Evolutionary conservation across 2,329 filamentous ascomycete species (phyloP).

Genomic region (Arthroderma uncinatum): DNA sequence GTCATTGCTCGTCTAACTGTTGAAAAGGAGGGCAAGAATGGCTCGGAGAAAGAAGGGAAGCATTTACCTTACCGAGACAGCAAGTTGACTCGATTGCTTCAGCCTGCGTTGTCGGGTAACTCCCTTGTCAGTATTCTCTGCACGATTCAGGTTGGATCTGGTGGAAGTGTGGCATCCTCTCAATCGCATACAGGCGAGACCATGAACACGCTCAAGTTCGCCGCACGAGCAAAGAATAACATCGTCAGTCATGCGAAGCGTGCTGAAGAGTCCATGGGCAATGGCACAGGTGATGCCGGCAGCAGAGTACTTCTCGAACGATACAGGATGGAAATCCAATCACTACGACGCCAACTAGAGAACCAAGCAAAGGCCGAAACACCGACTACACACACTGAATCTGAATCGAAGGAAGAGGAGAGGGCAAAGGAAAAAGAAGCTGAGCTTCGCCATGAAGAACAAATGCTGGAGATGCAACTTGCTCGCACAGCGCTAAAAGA

Average conservation of each 20-base stretch:
- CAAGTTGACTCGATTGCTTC: slow-evolving; percentile 85
- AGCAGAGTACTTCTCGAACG: slow-evolving; percentile 80
- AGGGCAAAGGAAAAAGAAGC: slow-evolving; percentile 66
- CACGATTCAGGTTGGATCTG: slow-evolving; percentile 80
- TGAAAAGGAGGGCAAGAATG: slow-evolving; percentile 64
- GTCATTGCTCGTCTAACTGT: slow-evolving; percentile 90
- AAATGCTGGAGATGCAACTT: slow-evolving; percentile 97
- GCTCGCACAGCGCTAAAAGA: slow-evolving; percentile 92
- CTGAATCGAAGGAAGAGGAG: slow-evolving; percentile 39
- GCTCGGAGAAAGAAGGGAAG: slow-evolving; percentile 69
- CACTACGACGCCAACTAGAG: slow-evolving; percentile 70
- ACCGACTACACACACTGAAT: slow-evolving; percentile 39
- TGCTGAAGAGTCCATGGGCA: slow-evolving; percentile 75
- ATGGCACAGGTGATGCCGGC: slow-evolving; percentile 66
- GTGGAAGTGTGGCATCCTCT: slow-evolving; percentile 57
- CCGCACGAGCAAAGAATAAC: slow-evolving; percentile 91
- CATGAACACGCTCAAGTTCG: slow-evolving; percentile 92
- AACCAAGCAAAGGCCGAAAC: slow-evolving; percentile 54
- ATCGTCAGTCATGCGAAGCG: slow-evolving; percentile 95
- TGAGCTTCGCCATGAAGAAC: slow-evolving; percentile 81
- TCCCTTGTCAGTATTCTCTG: slow-evolving; percentile 95
- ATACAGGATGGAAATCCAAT: slow-evolving; percentile 84
- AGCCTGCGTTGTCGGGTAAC: slow-evolving; percentile 83
- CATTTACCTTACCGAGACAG: slow-evolving; percentile 95
- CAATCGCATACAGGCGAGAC: slow-evolving; percentile 77